These are phyloP conservation scores for Fusarium nisikadoi DNA, from an alignment of 2,329 filamentous ascomycete genomes.

Conservation along the genomic window DNA sequence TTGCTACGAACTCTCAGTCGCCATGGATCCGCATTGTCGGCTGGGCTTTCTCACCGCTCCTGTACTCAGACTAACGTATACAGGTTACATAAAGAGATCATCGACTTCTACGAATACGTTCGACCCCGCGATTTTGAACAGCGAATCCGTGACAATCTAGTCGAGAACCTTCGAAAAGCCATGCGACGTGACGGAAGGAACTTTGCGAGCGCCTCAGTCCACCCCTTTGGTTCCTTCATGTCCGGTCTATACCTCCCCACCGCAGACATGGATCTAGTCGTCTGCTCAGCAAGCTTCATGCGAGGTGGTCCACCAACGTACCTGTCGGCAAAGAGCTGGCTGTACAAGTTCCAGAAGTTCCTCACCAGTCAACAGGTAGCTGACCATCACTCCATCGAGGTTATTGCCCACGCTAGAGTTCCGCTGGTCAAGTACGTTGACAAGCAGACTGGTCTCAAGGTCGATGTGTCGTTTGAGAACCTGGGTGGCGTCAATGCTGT, in stretches of 20 bases:
- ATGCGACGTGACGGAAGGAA: constrained; percentile 62
- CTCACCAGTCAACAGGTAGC: constrained; percentile 68
- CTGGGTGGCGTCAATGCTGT: constrained; percentile 82
- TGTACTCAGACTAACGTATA: background rate
- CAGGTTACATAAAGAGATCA: constrained; percentile 88
- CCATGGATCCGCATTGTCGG: background rate
- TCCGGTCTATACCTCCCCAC: constrained; percentile 77
- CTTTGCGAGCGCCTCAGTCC: constrained; percentile 71
- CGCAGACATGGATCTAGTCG: constrained; percentile 93
- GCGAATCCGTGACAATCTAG: constrained; percentile 75
- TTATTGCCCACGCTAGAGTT: constrained; percentile 82
- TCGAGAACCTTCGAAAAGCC: constrained; percentile 72
- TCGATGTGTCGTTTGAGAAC: constrained; percentile 97
- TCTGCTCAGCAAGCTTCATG: constrained; percentile 71
- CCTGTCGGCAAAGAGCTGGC: constrained; percentile 61
- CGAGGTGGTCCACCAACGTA: constrained; percentile 60
- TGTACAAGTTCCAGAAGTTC: constrained; percentile 72
- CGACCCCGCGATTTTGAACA: constrained; percentile 82
- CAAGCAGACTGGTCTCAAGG: constrained; percentile 77
- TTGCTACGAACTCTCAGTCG: background rate
- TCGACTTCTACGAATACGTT: constrained; percentile 89
- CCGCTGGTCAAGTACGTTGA: constrained; percentile 95
- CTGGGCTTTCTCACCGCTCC: background rate
- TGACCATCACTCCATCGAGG: constrained; percentile 67
- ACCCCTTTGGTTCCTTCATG: constrained; percentile 92